Percentiles rank a stretch among this genome's conserved stretches.
These are phyloP conservation scores for Flueggea neowawraea DNA, from an alignment of 441 rosid genomes.

Conservation along the genomic window DNA sequence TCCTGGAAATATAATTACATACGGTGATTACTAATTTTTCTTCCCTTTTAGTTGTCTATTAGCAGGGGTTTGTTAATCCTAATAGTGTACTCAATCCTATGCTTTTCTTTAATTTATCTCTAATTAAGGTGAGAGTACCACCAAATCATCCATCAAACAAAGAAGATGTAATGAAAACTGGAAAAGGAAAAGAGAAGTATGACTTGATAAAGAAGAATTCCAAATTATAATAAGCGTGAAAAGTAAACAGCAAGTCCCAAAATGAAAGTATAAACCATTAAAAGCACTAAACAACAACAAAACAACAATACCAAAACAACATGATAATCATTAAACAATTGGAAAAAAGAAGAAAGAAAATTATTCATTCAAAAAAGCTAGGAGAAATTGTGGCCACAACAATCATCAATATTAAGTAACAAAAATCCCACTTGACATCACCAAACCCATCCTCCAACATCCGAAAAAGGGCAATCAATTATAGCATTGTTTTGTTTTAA, in stretches of 20 bases:
- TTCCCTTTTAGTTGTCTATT: too few species aligned
- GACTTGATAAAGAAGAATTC: background rate
- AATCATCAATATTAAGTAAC: background rate
- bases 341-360: background rate
- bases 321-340: background rate
- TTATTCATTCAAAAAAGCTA: background rate
- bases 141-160: background rate
- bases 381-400: background rate
- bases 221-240: background rate
- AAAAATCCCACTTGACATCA: slow-evolving; percentile 7
- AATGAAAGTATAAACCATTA: too few species aligned
- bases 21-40: too few species aligned
- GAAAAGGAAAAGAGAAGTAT: background rate
- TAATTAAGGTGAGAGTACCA: background rate
- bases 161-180: background rate
- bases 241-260: background rate
- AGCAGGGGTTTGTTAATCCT: too few species aligned
- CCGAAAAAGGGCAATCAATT: background rate
- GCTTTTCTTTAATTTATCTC: background rate
- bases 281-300: too few species aligned
- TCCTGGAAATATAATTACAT: background rate
- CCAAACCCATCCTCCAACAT: background rate
- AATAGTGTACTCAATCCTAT: background rate
- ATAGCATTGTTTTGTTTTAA: too few species aligned
- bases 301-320: background rate